Percentiles rank a stretch among this genome's conserved stretches.
Conservation (phyloP, 129 eudicot species). For the Tagetes erecta region DNA sequence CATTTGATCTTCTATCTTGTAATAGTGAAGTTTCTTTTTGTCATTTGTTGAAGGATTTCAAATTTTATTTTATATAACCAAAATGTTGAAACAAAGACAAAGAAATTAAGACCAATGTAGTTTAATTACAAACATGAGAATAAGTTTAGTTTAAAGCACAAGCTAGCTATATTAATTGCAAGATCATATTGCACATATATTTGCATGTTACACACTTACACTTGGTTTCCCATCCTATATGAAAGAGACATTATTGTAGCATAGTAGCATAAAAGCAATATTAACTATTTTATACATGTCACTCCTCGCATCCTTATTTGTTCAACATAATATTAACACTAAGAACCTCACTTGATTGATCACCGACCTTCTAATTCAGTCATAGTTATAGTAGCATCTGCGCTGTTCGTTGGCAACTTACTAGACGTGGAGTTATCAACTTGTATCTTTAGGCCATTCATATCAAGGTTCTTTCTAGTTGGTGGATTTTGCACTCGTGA, state of each 20-base stretch:
- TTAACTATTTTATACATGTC: too few relatives aligned
- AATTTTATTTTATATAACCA: too few relatives aligned
- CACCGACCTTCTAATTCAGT: conserved; percentile 44
- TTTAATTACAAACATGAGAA: neutral
- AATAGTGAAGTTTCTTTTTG: too few relatives aligned
- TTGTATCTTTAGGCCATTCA: neutral
- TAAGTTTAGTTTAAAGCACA: neutral
- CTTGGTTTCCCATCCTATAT: neutral
- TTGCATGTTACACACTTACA: neutral
- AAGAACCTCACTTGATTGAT: neutral
- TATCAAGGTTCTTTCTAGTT: neutral
- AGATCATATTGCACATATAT: neutral
- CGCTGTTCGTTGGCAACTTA: conserved; percentile 29
- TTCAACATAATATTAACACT: too few relatives aligned
- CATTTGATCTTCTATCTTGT: too few relatives aligned
- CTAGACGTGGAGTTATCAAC: conserved; percentile 26
- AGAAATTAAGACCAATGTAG: neutral
- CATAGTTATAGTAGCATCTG: conserved; percentile 36
- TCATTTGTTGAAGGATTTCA: too few relatives aligned
- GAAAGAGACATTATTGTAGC: too few relatives aligned
- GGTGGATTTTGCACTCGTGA: neutral
- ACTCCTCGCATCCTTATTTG: too few relatives aligned
- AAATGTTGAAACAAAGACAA: neutral
- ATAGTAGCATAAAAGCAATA: neutral
- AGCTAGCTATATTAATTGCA: neutral